Evolutionary conservation across 1,284 basidiomycete genomes (phyloP), one percentile per base, ranked within the genome.

Genomic region (Ceratobasidium sp.): DNA sequence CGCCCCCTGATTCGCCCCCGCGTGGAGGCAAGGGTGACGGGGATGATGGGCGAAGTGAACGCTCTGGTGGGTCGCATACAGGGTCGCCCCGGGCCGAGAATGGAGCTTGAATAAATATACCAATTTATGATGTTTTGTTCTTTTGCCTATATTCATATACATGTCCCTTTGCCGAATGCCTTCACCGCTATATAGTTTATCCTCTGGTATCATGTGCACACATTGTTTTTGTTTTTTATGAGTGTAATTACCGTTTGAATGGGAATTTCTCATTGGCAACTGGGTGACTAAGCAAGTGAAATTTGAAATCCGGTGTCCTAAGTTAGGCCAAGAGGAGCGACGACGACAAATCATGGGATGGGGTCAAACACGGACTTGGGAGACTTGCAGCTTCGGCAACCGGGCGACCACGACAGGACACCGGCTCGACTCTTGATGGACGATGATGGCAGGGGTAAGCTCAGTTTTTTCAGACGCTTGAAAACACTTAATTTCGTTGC

Each of bases 1-100:
- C 54, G 7, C 47, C 62, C 14, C 60, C 71, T 14, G 60, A 66
- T 33, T 66, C 60, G 19, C 60, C 60, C 2, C 50, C 50, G 8
- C 41, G 60, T n/a, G 52, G 52, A 16, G 60, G 36, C 29, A 50
- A 50, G 27, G 19, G 47, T 11, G 60, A 66, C n/a, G 52, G 36
- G 21, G 60, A 66, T 6, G 60, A 66, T 33, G 52, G 50, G 4
- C 36, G 60, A 11, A 59, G 57, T 27, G 60, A 54, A 16, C 52
- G 60, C 1, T 53, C 49, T 16, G 60, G 33, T n/a, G 42, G 42
- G 1, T 66, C 60, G 36, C 60, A 50, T 16, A 41, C 60, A 23
- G 52, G 29, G 2, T 54, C 60, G 16, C 60, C 60, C 14, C 9
- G 36, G 8, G 52, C 50, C 9, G 60, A 53, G 52, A 54, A 54